phyloP scores from a whole-genome alignment of 139 green algal genomes.

The Coelastrella sp. region DNA sequence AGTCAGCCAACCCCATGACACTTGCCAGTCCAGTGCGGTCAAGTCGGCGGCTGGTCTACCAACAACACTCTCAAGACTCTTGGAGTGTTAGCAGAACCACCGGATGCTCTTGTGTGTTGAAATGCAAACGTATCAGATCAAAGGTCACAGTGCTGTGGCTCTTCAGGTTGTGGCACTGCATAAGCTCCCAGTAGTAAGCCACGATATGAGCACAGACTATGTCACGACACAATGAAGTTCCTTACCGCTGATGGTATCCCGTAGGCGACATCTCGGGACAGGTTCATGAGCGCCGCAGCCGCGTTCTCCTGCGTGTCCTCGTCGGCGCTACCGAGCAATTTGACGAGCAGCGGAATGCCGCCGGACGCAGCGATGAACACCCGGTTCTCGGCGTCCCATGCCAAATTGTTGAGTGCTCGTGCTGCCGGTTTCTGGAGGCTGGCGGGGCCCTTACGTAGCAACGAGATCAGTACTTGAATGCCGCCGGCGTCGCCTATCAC shows the following conservation, averaged over 20 bases:
- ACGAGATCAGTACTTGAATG: background rate
- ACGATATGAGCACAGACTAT: background rate
- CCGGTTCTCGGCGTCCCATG: slow-evolving; percentile 16
- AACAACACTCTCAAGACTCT: no score
- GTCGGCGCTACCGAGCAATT: background rate
- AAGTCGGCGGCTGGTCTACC: no score
- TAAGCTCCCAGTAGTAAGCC: no score
- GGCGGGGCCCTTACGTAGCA: background rate
- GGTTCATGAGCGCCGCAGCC: slow-evolving; percentile 5
- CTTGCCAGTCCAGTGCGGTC: no score
- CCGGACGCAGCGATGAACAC: slow-evolving; percentile 4
- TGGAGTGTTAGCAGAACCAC: no score
- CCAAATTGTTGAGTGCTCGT: slow-evolving; percentile 16
- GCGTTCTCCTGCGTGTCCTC: background rate
- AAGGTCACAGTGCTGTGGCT: no score
- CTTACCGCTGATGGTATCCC: background rate
- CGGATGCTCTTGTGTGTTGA: no score
- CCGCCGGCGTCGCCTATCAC: background rate
- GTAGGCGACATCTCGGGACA: slow-evolving; percentile 20
- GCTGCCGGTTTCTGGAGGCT: background rate
- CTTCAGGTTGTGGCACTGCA: no score
- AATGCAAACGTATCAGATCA: no score
- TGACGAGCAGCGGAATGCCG: slow-evolving; percentile 1
- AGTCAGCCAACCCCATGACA: no score
- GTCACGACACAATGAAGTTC: background rate